phyloP scores from a whole-genome alignment of 164 flowering plant genomes.

The Berberis thunbergii region DNA sequence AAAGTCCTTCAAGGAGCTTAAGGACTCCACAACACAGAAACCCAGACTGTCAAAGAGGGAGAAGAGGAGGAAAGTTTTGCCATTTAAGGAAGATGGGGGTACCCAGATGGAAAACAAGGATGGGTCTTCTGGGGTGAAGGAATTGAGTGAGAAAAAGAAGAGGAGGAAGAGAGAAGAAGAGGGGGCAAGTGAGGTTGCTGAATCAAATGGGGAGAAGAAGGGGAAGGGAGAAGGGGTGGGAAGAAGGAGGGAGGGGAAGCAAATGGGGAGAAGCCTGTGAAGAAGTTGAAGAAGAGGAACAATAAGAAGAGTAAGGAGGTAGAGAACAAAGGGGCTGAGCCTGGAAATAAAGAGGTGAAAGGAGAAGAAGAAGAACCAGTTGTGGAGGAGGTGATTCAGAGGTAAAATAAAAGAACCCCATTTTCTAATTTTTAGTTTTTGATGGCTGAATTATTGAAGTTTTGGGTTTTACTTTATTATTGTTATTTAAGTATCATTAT shows the following conservation, averaged over 20 bases:
- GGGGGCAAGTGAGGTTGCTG: conserved; percentile 3
- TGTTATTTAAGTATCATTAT: neutral
- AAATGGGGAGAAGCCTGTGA: conserved; percentile 18
- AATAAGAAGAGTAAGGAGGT: neutral
- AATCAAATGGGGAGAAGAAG: conserved; percentile 12
- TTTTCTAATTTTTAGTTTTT: neutral
- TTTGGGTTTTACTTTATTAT: neutral
- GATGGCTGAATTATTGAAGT: neutral
- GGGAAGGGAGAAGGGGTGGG: conserved; percentile 1
- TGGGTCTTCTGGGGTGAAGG: conserved; percentile 4
- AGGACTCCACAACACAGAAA: conserved; percentile 32
- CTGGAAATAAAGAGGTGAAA: conserved; percentile 6
- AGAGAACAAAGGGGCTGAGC: conserved; percentile 5
- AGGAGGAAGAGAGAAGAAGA: conserved; percentile 24
- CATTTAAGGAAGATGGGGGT: conserved; percentile 13
- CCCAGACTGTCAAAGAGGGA: conserved; percentile 66
- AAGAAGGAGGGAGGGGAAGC: conserved; percentile 16
- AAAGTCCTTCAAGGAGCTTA: conserved; percentile 33
- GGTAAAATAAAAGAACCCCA: conserved; percentile 15
- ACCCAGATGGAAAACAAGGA: conserved; percentile 11
- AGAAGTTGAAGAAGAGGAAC: conserved; percentile 15
- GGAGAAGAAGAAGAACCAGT: conserved; percentile 19
- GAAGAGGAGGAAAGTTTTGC: conserved; percentile 32
- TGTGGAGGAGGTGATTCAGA: conserved; percentile 13
- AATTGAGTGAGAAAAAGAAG: conserved; percentile 19